A percentile compares a stretch with the other conserved stretches of the same genome.
These are phyloP conservation scores for Russula griseocarnosa DNA, from an alignment of 768 basidiomycete species.

Conservation along the genomic window DNA sequence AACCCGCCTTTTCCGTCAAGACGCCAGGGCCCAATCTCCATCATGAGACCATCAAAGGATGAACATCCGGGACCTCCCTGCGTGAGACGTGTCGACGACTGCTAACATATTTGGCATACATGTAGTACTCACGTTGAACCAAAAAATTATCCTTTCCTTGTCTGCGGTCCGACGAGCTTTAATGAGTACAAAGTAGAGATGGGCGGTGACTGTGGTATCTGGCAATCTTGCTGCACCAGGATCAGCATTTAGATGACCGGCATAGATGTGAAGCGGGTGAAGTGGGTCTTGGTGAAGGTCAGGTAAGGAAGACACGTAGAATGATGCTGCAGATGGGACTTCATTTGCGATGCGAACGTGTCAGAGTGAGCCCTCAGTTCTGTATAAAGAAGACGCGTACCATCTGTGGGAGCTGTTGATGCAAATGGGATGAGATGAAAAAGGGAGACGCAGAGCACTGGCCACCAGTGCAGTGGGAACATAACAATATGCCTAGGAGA, in stretches of 20 bases:
- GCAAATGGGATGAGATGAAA: neutral
- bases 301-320: conserved; percentile 76
- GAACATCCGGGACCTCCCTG: conserved; percentile 97
- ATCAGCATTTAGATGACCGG: conserved; percentile 82
- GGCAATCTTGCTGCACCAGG: conserved; percentile 50
- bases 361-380: neutral
- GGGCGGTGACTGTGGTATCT: conserved; percentile 61
- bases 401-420: conserved; percentile 25
- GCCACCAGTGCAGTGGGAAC: neutral
- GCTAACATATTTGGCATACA: neutral
- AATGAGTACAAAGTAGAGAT: conserved; percentile 85
- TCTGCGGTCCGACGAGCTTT: conserved; percentile 88
- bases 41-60: conserved; percentile 94
- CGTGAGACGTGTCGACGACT: neutral
- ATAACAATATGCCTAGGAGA: conserved; percentile 2
- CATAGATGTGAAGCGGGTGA: conserved; percentile 72
- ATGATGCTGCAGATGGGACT: conserved; percentile 80
- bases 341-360: neutral
- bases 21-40: conserved; percentile 96
- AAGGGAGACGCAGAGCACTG: neutral
- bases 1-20: conserved; percentile 70
- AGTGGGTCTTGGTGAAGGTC: conserved; percentile 68
- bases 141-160: conserved; percentile 85
- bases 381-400: conserved; percentile 12
- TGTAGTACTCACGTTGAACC: conserved; percentile 83